Base-by-base conservation (phyloP, 1,284 basidiomycete species). In the Spongispora temasekensis region DNA sequence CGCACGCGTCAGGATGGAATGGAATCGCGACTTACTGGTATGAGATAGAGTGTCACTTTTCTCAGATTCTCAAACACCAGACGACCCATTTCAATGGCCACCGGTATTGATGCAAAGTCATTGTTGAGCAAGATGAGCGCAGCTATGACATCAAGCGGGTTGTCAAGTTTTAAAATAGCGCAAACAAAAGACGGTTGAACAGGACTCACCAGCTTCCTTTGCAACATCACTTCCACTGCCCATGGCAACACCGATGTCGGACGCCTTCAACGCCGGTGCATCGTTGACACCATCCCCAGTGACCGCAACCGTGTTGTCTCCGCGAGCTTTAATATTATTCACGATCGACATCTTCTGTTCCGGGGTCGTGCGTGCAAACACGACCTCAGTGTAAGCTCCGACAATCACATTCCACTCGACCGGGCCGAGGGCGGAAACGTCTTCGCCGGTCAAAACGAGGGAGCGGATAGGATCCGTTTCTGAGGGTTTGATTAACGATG, bases 161-260 rank as follows among this genome's bases (percentile, higher is more conserved):
- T 21, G 30, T 25, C n/a, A 13, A 21, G n/a, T 8, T 51, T 19
- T n/a, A 27, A 28, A 28, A 51, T 27, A 21, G n/a, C n/a, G n/a
- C n/a, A n/a, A n/a, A n/a, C n/a, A 31, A 8, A 51, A 21, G 7
- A 51, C 5, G 27, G n/a, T n/a, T n/a, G 28, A 51, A 30, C 48
- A 8, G 21, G 15, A 62, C 71, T 34, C 48, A 76, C 77, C 77
- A n/a, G 78, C 78, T 67, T 83, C 80, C 59, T 93, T 93, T 34
- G 92, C 92, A 7, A 94, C 92, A 68, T 94, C 92, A 0, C 91
- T 94, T 52, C 91, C 92, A 57, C 86, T 86, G 40, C 92, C 92
- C 92, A 94, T 94, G 15, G 90, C 87, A 51, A 94, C 89, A 64
- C 92, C 92, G 63, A 94, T 93, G 68, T 94, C 91, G 5, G 91